Base-by-base conservation (phyloP, 768 basidiomycete genomes). In the Exsudoporus frostii region DNA sequence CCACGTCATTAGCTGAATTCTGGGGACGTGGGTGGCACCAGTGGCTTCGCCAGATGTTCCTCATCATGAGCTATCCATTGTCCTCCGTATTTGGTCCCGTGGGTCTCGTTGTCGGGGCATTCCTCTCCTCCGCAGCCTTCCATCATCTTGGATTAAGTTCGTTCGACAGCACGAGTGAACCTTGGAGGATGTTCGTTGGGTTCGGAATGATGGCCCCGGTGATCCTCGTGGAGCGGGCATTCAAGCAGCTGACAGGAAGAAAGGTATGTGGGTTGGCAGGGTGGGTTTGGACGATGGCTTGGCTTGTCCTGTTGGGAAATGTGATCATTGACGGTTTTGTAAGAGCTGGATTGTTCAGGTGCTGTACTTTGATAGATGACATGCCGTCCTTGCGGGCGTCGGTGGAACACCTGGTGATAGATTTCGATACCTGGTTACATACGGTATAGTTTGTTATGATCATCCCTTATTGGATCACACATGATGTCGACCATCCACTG, bases 191-290 rank as follows among this genome's bases (percentile, higher is more conserved):
- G 19, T 63, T 70, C 0, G 76, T 75, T 1, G 81, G 79, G 56
- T 86, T 85, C 61, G 53, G 83, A 25, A 68, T 80, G 64, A 82
- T 78, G 70, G 84, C 76, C 5, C 53, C 78, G 1, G 82, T 79
- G 2, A 59, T 80, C 15, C 45, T 81, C 2, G 45, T 78, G 10
- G 85, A 86, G 60, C 62, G 11, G 22, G 53, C 2, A 29, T 70
- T 58, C 56, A 44, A 54, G 50, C 25, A 24, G 15, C 19, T 55
- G 7, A 71, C 65, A 0, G 68, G 71, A 6, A 48, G 57, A 41
- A 60, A 55, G 24, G 68, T 72, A 8, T 50, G 56, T 20, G 75
- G 73, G 1, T 48, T 42, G 38, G 24, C 30, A 4, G 73, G 74
- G 5, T 65, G 69, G 61, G 20, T 63, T 5, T 77, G 75, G 76